phyloP scores from a whole-genome alignment of 257 asterid genomes.

The Nicotiana benthamiana region DNA sequence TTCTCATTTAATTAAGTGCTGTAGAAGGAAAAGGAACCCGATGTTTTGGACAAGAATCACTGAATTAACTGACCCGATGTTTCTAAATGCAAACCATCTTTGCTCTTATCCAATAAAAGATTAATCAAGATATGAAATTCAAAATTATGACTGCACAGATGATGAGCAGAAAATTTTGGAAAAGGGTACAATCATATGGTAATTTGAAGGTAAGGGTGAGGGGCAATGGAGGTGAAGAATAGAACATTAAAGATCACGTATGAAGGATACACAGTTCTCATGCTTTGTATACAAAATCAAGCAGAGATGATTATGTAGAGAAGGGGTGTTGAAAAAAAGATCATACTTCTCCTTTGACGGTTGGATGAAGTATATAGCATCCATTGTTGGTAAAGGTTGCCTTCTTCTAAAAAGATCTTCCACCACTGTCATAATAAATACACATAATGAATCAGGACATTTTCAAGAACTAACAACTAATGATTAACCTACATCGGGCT shows the following conservation, averaged over 20 bases:
- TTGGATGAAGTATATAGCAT: conserved; percentile 85
- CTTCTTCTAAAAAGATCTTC: conserved; percentile 94
- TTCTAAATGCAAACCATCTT: neutral
- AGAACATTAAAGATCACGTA: neutral
- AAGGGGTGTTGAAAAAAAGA: conserved; percentile 13
- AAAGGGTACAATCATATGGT: neutral
- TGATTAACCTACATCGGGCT: neutral
- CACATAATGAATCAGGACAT: neutral
- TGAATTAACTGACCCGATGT: neutral
- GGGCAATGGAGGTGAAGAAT: neutral
- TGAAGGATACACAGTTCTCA: neutral
- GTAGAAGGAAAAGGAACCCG: neutral
- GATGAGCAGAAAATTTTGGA: neutral
- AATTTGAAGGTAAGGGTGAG: neutral
- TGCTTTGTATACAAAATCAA: neutral
- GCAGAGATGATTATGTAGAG: conserved; percentile 1
- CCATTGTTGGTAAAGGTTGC: conserved; percentile 98
- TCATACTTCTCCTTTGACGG: conserved; percentile 90
- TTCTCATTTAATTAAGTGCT: conserved; percentile 1
- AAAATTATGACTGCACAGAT: neutral
- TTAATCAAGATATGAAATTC: neutral
- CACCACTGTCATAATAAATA: conserved; percentile 60
- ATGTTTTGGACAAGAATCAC: neutral
- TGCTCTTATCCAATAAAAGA: neutral
- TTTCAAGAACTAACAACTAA: conserved; percentile 4